Evolutionary conservation across 495 filamentous ascomycete species (phyloP), one percentile per base, ranked within the genome.

Genomic region (Tuber indicum): DNA sequence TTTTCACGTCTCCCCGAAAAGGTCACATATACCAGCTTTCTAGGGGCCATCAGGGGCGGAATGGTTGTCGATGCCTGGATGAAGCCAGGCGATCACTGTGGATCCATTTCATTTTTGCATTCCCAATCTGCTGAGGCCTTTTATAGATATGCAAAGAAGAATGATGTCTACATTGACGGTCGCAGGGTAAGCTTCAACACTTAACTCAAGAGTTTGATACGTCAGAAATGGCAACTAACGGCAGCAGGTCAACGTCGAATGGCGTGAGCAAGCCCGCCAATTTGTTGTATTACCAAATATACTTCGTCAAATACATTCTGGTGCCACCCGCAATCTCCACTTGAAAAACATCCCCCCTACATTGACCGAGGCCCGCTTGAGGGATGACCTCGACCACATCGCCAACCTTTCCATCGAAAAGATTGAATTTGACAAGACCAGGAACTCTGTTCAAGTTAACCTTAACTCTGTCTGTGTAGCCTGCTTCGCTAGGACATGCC

Each of bases 381-480:
- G 92, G 3, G 88, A 91, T 8, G 91, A 97, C 79, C 85, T 95
- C 66, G 91, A 95, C 23, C 93, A 96, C 81, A 94, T 96, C 78
- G 89, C 94, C 83, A 92, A 93, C 79, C 86, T 95, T 16, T 86
- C 91, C 44, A 87, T 97, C 21, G 87, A 94, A 82, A 88, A 88
- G 75, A 85, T 95, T 36, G 85, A 85, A 47, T 91, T 92, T 83
- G 83, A 84, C 69, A 82, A 86, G 32, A 87, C 86, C 41, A 80
- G 84, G 47, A 89, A 89, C 82, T 90, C 88, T 58, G 88, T 89
- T 84, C 76, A 79, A 49, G 88, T 96, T 72, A 90, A 89, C 72
- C 90, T 91, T 14, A 96, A 95, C 83, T 94, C 92, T 1, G 88
- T 97, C 9, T 89, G 92, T 84, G 91, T 91, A 77, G 91, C 92